Base-by-base conservation (phyloP, 768 basidiomycete genomes). In the Auriscalpium vulgare region DNA sequence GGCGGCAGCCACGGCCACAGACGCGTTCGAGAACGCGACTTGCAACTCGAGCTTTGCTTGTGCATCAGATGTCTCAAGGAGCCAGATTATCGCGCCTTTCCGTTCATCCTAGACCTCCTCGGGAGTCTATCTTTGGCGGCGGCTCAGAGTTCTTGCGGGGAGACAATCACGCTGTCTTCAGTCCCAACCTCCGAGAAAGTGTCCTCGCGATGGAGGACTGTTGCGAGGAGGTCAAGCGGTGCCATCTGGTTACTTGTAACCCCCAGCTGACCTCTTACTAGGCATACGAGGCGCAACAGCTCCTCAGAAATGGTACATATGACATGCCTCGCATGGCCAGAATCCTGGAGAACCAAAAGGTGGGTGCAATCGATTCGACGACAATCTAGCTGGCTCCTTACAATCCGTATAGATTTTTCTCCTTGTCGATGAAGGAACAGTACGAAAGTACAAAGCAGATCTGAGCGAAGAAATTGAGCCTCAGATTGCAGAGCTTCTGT, bases 391-490 rank as follows among this genome's bases (percentile, higher is more conserved):
- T 19, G 19, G 34, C 38, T 3, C 38, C 11, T 47, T 55, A 16
- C 6, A 6, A 16, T 3, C 14, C 14, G n/a, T 29, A 13, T 54
- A 92, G 89, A 81, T 88, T 0, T 91, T 87, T 65, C 71, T 88
- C 16, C 78, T 92, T 10, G 75, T 89, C 1, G 81, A 87, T 53
- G 88, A 91, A 67, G 76, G 74, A 11, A 87, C 83, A 0, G 78
- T 91, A n/a, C 77, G 78, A 53, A 77, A 73, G 68, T 90, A 91
- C 72, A 89, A 91, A 64, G 71, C 83, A 2, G 84, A 85, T 45
- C 74, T 91, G 43, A 83, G 80, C 1, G 86, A 88, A 52, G 89
- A 91, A 66, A 82, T 92, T 10, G 89, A 91, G 57, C 90, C 90
- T 16, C 82, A 86, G 35, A 85, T 92, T 17, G 80, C 76, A 47